These are phyloP conservation scores for Fistulifera pelliculosa DNA, from an alignment of 108 stramenopile genomes.

Conservation along the genomic window DNA sequence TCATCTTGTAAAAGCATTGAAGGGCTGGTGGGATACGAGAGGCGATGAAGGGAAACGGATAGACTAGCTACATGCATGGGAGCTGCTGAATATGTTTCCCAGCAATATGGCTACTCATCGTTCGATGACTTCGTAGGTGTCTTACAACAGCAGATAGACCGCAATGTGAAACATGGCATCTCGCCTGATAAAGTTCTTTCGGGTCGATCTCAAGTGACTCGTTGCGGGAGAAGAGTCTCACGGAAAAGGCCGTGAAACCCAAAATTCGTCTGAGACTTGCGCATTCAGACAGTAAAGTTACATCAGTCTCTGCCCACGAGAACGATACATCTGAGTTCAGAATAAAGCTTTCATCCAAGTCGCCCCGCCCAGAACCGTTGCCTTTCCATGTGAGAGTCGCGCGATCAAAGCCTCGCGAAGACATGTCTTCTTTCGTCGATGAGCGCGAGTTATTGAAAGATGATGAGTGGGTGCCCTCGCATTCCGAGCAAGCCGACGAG, in stretches of 20 bases:
- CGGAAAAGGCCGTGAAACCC: background rate
- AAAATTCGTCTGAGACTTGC: conserved; percentile 1
- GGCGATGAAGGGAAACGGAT: background rate
- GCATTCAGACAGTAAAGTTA: background rate
- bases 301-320: background rate
- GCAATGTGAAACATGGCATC: background rate
- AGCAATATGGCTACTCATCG: background rate
- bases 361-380: background rate
- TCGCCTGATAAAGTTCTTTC: background rate
- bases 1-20: background rate
- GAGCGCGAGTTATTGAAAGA: background rate
- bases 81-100: background rate
- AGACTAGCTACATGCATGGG: background rate
- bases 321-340: background rate
- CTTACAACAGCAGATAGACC: too few relatives aligned
- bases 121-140: too few relatives aligned
- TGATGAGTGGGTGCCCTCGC: background rate
- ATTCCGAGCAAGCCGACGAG: too few relatives aligned
- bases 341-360: background rate
- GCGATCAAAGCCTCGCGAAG: background rate
- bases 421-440: background rate
- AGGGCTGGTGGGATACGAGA: background rate
- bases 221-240: background rate
- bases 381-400: background rate
- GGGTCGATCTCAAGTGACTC: background rate